Evolutionary conservation across 2,329 filamentous ascomycete genomes (phyloP).

Genomic region (Xylariaceae sp.): DNA sequence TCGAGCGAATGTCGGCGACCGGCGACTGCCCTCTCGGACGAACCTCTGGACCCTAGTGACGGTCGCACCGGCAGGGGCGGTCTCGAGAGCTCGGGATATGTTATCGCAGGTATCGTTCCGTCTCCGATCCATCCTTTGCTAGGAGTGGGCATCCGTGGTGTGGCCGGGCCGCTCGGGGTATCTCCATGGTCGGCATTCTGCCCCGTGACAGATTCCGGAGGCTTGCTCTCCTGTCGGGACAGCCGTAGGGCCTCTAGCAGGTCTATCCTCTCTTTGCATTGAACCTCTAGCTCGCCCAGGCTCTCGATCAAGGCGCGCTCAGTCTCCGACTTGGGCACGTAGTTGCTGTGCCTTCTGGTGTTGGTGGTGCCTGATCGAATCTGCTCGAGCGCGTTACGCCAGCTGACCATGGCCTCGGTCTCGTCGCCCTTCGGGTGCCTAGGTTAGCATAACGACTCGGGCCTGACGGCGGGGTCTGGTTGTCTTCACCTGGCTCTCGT

Average conservation of each 20-base stretch:
- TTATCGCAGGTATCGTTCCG: slow-evolving; percentile 75
- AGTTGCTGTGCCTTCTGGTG: slow-evolving; percentile 63
- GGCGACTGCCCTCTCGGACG: slow-evolving; percentile 43
- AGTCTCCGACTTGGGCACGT: slow-evolving; percentile 70
- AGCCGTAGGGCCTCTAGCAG: slow-evolving; percentile 74
- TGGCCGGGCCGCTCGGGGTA: slow-evolving; percentile 12
- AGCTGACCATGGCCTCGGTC: slow-evolving; percentile 81
- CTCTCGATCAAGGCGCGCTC: slow-evolving; percentile 80
- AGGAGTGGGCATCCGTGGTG: slow-evolving; percentile 17
- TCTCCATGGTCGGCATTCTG: slow-evolving; percentile 17
- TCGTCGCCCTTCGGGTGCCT: slow-evolving; percentile 67
- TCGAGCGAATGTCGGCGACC: slow-evolving; percentile 28
- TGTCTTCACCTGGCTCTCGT: slow-evolving; percentile 75
- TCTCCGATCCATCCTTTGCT: slow-evolving; percentile 65
- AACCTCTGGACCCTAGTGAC: slow-evolving; percentile 48
- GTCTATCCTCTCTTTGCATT: slow-evolving; percentile 91
- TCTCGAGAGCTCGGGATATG: slow-evolving; percentile 75
- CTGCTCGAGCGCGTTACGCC: slow-evolving; percentile 81
- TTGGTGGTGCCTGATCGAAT: slow-evolving; percentile 83
- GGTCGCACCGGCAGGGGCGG: slow-evolving; percentile 56
- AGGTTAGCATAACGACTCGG: slow-evolving; percentile 1
- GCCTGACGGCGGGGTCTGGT: not conserved
- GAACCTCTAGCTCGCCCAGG: slow-evolving; percentile 74
- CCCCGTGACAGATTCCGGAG: slow-evolving; percentile 22
- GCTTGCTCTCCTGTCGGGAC: slow-evolving; percentile 44